These are phyloP conservation scores for Agaricus bisporus DNA, from an alignment of 768 basidiomycete genomes.

Conservation along the genomic window DNA sequence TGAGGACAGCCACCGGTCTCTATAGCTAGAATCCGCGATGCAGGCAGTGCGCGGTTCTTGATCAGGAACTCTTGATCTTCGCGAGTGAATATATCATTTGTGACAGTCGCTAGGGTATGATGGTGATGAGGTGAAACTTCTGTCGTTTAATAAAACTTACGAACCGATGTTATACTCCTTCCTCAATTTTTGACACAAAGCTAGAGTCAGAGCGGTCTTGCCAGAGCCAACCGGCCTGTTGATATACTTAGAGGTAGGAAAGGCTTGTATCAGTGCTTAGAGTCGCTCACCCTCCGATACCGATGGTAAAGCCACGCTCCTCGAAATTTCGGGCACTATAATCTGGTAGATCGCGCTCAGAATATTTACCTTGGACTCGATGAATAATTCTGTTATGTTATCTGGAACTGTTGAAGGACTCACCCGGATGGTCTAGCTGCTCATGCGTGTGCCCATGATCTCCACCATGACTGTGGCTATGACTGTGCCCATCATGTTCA, in stretches of 20 bases:
- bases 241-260: background rate
- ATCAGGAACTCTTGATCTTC: slow-evolving; percentile 99
- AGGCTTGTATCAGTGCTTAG: background rate
- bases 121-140: background rate
- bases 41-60: slow-evolving; percentile 80
- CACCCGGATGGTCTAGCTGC: slow-evolving; percentile 84
- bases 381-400: background rate
- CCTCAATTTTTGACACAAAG: slow-evolving; percentile 77
- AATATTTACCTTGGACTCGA: slow-evolving; percentile 65
- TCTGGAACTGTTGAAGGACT: slow-evolving; percentile 8
- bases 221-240: slow-evolving; percentile 93
- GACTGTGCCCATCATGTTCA: slow-evolving; percentile 38
- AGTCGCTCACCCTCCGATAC: slow-evolving; percentile 85
- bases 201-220: slow-evolving; percentile 91
- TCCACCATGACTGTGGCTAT: slow-evolving; percentile 51
- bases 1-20: slow-evolving; percentile 99
- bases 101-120: slow-evolving; percentile 68
- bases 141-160: slow-evolving; percentile 13
- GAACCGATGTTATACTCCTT: slow-evolving; percentile 87
- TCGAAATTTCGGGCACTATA: slow-evolving; percentile 79
- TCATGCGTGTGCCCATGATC: slow-evolving; percentile 98
- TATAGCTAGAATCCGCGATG: slow-evolving; percentile 86
- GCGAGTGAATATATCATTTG: slow-evolving; percentile 99
- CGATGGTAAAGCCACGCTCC: slow-evolving; percentile 93
- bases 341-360: slow-evolving; percentile 90